A percentile compares a stretch with the other conserved stretches of the same genome.
These are phyloP conservation scores for Kazachstania africana DNA, from an alignment of 805 yeast genomes.

Conservation along the genomic window DNA sequence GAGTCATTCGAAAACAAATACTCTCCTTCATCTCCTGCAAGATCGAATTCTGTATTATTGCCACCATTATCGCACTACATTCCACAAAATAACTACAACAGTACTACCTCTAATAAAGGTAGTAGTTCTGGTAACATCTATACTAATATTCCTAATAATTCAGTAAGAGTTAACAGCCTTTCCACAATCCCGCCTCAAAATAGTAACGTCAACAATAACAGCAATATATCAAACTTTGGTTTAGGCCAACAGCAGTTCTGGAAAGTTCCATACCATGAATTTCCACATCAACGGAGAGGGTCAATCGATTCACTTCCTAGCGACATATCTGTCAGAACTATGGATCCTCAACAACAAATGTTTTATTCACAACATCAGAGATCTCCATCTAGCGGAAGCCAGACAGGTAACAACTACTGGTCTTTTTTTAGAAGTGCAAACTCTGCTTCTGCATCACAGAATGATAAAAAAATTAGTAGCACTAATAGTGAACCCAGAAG, in stretches of 20 bases:
- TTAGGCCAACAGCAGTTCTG: slow-evolving; percentile 24
- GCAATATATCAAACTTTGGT: slow-evolving; percentile 1
- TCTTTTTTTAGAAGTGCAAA: slow-evolving; percentile 11
- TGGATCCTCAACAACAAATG: slow-evolving; percentile 12
- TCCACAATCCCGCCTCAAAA: background rate
- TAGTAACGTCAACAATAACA: background rate
- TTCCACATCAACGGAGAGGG: slow-evolving; percentile 20
- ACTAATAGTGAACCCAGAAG: slow-evolving; percentile 12
- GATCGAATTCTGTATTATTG: slow-evolving; percentile 13
- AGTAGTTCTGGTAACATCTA: background rate
- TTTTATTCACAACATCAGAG: slow-evolving; percentile 8
- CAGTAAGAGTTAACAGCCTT: background rate
- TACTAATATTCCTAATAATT: background rate
- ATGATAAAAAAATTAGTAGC: background rate
- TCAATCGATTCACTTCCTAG: slow-evolving; percentile 24
- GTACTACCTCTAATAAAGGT: background rate
- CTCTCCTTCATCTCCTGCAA: slow-evolving; percentile 8
- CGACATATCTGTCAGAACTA: slow-evolving; percentile 16
- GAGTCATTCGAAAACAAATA: background rate
- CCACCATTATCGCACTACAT: slow-evolving; percentile 25
- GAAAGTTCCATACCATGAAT: slow-evolving; percentile 28
- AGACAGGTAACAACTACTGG: slow-evolving; percentile 12
- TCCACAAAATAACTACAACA: slow-evolving; percentile 7
- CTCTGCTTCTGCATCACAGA: slow-evolving; percentile 4
- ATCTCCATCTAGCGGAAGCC: slow-evolving; percentile 1